Evolutionary conservation across 1,139 yeast genomes (phyloP).

Genomic region (Blastobotrys indianensis): DNA sequence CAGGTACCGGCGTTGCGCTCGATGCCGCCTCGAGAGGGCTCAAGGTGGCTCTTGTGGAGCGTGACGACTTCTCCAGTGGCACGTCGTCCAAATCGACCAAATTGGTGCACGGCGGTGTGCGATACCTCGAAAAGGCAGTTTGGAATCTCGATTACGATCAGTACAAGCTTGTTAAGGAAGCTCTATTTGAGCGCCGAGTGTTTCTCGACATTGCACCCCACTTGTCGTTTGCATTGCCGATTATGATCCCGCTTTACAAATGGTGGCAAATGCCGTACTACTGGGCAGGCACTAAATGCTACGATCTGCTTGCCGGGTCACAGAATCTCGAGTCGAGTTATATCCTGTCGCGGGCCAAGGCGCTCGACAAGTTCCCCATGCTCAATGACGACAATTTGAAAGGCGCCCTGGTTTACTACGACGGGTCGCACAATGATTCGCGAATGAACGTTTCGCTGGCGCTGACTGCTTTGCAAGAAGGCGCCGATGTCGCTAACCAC

Average conservation of each 20-base stretch:
- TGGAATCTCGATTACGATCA: slow-evolving; percentile 83
- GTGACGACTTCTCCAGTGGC: slow-evolving; percentile 84
- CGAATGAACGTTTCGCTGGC: slow-evolving; percentile 87
- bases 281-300: slow-evolving; percentile 86
- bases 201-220: slow-evolving; percentile 93
- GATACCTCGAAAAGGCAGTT: slow-evolving; percentile 91
- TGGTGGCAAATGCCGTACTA: slow-evolving; percentile 97
- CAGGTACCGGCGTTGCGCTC: slow-evolving; percentile 89
- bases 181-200: slow-evolving; percentile 85
- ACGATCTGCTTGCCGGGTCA: slow-evolving; percentile 88
- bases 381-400: slow-evolving; percentile 72
- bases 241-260: slow-evolving; percentile 89
- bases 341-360: slow-evolving; percentile 59
- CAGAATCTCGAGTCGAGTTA: slow-evolving; percentile 81
- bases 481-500: slow-evolving; percentile 88
- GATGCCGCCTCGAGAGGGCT: slow-evolving; percentile 91
- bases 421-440: slow-evolving; percentile 90
- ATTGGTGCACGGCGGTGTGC: slow-evolving; percentile 96
- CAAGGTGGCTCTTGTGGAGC: slow-evolving; percentile 81
- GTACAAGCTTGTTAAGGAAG: slow-evolving; percentile 87
- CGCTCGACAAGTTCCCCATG: slow-evolving; percentile 81
- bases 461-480: slow-evolving; percentile 74
- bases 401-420: slow-evolving; percentile 91
- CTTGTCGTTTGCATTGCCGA: slow-evolving; percentile 78
- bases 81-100: slow-evolving; percentile 94